Evolutionary conservation across 495 filamentous ascomycete species (phyloP), one percentile per base, ranked within the genome.

Genomic region (Penicillium cosmopolitanum): DNA sequence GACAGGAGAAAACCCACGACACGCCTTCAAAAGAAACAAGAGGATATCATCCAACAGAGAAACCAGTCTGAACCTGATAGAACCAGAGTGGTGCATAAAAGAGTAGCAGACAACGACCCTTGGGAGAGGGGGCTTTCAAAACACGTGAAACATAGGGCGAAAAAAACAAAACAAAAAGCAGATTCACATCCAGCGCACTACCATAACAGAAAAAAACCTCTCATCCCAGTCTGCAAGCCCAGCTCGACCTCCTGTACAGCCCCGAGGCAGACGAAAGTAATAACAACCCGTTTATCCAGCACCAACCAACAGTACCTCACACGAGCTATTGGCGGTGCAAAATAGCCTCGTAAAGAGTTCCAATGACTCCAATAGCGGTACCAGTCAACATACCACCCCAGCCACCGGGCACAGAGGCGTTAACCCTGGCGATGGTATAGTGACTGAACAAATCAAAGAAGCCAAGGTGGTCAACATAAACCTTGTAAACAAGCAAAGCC

Each of bases 261-360:
- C 50, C 57, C 28, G 33, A 53, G 57, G 38, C 53, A 58, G 52
- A 31, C 28, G 28, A 31, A 59, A 19, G 51, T 50, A 66, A 38
- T n/a, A 38, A 38, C 31, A 50, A 57, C 18, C 42, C 12, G n/a
- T 38, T 44, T 19, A 44, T 19, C 16, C 42, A 44, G 16, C 5
- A 16, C 42, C 15, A 38, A 12, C 11, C 16, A 19, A 44, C n/a
- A 31, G 8, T 6, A 31, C 28, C 4, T 9, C 12, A 58, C 43
- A n/a, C 7, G 13, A 36, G 55, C 68, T 66, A 93, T 76, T 89
- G 58, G 28, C 57, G 92, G 78, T 83, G 87, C 73, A 95, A 72
- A 59, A 93, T 86, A 11, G 91, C 93, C 67, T 96, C 92, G 70
- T 96, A 97, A 53, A 97, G 64, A 46, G 87, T 87, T 35, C 85